phyloP scores from a whole-genome alignment of 2,329 filamentous ascomycete species.

The Aspergillus aculeatinus region DNA sequence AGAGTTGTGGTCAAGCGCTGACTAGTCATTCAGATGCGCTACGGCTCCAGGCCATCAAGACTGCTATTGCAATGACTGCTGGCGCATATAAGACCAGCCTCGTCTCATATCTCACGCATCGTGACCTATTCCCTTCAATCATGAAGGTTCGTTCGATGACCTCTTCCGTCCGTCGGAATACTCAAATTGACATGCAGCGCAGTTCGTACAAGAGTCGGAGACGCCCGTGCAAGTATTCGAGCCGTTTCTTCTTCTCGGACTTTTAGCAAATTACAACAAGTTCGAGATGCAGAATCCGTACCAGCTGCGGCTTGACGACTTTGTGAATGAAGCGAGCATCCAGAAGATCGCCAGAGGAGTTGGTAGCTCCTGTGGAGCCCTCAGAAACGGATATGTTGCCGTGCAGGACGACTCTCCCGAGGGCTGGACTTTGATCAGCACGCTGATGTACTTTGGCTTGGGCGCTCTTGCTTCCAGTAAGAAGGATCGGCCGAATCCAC shows the following conservation, averaged over 20 bases:
- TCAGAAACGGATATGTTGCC: constrained; percentile 75
- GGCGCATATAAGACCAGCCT: constrained; percentile 96
- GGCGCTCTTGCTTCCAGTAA: constrained; percentile 70
- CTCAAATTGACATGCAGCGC: constrained; percentile 14
- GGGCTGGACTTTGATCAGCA: constrained; percentile 79
- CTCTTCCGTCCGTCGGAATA: neutral
- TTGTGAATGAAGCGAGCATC: constrained; percentile 88
- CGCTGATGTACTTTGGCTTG: constrained; percentile 80
- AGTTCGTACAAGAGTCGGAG: constrained; percentile 81
- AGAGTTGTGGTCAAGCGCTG: constrained; percentile 4
- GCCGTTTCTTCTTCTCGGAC: constrained; percentile 78
- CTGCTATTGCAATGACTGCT: constrained; percentile 78
- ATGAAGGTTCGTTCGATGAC: constrained; percentile 69
- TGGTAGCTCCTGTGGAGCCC: constrained; percentile 65
- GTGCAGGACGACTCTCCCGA: constrained; percentile 89
- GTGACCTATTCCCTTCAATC: constrained; percentile 87
- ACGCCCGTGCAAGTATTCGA: constrained; percentile 63
- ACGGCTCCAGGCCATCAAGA: constrained; percentile 75
- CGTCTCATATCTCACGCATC: constrained; percentile 90
- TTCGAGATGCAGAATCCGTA: constrained; percentile 99
- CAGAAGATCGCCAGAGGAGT: constrained; percentile 76
- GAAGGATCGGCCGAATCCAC: constrained; percentile 58
- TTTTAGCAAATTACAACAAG: constrained; percentile 97
- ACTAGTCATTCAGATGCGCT: constrained; percentile 59
- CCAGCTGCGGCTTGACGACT: constrained; percentile 85